These are phyloP conservation scores for Maudiozyma bulderi DNA, from an alignment of 805 yeast genomes.

Conservation along the genomic window DNA sequence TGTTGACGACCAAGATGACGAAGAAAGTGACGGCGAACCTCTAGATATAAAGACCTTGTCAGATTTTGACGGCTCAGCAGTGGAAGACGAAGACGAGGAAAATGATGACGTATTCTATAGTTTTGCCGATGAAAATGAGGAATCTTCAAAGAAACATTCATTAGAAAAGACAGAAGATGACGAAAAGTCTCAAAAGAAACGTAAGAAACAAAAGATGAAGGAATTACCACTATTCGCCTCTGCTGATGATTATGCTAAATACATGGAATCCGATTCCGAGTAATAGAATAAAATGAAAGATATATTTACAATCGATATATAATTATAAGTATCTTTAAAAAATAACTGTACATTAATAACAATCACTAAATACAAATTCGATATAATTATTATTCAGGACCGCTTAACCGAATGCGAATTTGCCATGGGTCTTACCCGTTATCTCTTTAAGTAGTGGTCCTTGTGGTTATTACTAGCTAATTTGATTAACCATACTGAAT, in stretches of 20 bases:
- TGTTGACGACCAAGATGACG: conserved; percentile 27
- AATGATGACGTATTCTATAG: conserved; percentile 21
- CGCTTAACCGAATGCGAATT: too few relatives aligned
- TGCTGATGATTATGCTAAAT: conserved; percentile 76
- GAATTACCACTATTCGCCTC: conserved; percentile 79
- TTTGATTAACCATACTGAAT: too few relatives aligned
- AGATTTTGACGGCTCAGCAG: neutral
- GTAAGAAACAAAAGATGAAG: conserved; percentile 33
- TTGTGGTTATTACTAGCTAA: too few relatives aligned
- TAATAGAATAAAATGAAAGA: conserved; percentile 13
- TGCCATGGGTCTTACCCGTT: too few relatives aligned
- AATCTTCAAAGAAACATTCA: conserved; percentile 1
- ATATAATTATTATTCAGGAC: too few relatives aligned
- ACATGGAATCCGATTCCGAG: conserved; percentile 57
- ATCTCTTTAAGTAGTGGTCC: too few relatives aligned
- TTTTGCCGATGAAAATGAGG: conserved; percentile 18
- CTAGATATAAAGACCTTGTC: conserved; percentile 5
- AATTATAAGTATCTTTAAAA: neutral
- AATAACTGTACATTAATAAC: neutral
- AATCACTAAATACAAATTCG: neutral
- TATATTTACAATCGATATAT: neutral
- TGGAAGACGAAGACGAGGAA: conserved; percentile 10
- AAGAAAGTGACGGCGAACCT: conserved; percentile 28
- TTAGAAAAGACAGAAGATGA: conserved; percentile 9
- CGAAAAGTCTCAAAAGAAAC: conserved; percentile 23